These are phyloP conservation scores for Trichoderma endophyticum DNA, from an alignment of 2,329 filamentous ascomycete genomes.

Conservation along the genomic window DNA sequence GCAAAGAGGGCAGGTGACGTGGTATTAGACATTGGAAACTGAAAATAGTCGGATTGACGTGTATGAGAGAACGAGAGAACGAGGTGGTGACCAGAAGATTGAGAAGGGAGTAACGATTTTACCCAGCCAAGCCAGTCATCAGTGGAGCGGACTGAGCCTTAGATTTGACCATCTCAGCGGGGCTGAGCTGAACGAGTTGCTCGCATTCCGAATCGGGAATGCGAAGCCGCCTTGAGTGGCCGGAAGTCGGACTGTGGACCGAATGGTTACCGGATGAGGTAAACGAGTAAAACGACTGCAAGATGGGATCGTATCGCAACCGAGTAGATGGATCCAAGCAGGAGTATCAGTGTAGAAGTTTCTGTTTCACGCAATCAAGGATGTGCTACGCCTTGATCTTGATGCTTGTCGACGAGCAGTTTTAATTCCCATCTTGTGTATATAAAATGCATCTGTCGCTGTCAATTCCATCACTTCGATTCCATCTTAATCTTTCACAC, in stretches of 20 bases:
- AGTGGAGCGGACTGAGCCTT: not conserved
- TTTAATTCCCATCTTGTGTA: not conserved
- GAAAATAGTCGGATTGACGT: not conserved
- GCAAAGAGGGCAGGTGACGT: not conserved
- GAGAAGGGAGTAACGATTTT: not conserved
- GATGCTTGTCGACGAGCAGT: not conserved
- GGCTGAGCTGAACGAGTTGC: not conserved
- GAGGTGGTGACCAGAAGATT: not conserved
- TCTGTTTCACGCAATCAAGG: not conserved
- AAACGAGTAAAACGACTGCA: not conserved
- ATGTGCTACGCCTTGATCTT: not conserved
- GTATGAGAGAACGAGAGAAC: not conserved
- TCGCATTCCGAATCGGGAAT: not conserved
- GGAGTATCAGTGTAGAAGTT: not conserved
- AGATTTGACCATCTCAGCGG: not conserved
- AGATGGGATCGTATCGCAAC: not conserved
- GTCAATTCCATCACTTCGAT: not conserved
- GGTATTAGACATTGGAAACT: not conserved
- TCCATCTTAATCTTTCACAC: not conserved
- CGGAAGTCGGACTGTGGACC: not conserved
- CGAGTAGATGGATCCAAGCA: not conserved
- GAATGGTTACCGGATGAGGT: not conserved
- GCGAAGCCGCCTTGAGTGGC: not conserved
- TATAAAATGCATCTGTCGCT: not conserved
- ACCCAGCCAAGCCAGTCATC: not conserved